phyloP scores from a whole-genome alignment of 83 land plant species.

The Larix sibirica region DNA sequence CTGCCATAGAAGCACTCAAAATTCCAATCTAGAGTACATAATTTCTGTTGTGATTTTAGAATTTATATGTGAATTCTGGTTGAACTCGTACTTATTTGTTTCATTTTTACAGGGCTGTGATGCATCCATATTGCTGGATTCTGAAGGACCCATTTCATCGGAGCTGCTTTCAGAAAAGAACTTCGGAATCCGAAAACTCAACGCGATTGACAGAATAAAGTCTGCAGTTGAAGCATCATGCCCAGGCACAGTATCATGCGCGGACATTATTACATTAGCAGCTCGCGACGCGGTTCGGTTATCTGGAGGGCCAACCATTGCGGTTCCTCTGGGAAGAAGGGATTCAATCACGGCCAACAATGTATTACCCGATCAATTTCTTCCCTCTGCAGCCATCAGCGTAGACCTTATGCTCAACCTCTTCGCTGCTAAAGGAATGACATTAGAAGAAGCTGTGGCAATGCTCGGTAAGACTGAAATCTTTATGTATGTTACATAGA shows the following conservation, averaged over 20 bases:
- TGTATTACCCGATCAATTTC: constrained; percentile 24
- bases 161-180: constrained; percentile 43
- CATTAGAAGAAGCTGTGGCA: constrained; percentile 46
- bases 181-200: constrained; percentile 52
- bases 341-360: constrained; percentile 28
- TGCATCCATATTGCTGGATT: constrained; percentile 60
- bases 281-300: constrained; percentile 45
- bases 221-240: constrained; percentile 42
- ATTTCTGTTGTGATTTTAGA: no score
- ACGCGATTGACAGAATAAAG: constrained; percentile 46
- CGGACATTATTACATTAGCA: constrained; percentile 53
- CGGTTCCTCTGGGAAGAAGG: constrained; percentile 42
- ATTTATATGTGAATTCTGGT: no score
- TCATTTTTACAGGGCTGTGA: constrained; percentile 55
- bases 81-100: not conserved
- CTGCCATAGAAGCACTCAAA: no score
- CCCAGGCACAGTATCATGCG: constrained; percentile 63
- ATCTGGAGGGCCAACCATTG: constrained; percentile 50
- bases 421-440: constrained; percentile 42
- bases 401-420: constrained; percentile 34
- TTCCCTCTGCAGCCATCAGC: constrained; percentile 32
- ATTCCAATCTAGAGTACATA: no score
- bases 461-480: constrained; percentile 31
- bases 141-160: not conserved
- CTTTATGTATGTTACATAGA: not conserved